Percentiles rank a stretch among this genome's conserved stretches.
Evolutionary conservation across 2,329 filamentous ascomycete species (phyloP).

Genomic region (Endocalyx cinctus): DNA sequence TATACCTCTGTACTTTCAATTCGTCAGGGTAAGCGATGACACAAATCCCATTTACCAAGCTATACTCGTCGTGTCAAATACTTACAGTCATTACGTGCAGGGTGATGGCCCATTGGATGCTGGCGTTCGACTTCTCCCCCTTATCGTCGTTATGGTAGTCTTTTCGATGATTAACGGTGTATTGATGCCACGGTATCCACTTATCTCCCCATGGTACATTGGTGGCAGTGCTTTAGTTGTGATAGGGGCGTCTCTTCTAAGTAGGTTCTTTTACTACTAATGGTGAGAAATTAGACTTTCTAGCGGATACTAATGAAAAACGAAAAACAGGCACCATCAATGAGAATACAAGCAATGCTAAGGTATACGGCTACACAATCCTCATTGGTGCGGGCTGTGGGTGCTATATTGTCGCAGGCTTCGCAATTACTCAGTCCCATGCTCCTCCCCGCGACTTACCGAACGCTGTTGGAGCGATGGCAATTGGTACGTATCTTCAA

Average conservation of each 20-base stretch:
- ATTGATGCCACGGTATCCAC: constrained; percentile 28
- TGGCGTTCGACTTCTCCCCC: constrained; percentile 34
- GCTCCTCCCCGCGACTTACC: constrained; percentile 26
- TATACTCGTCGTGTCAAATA: neutral
- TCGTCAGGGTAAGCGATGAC: too few relatives aligned
- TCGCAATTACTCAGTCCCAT: constrained; percentile 30
- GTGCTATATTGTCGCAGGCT: constrained; percentile 30
- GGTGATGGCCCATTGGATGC: constrained; percentile 33
- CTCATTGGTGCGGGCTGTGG: constrained; percentile 37
- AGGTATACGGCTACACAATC: constrained; percentile 30
- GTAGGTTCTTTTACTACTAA: constrained; percentile 18
- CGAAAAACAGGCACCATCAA: too few relatives aligned
- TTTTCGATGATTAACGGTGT: constrained; percentile 31
- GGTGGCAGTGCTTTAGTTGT: constrained; percentile 27
- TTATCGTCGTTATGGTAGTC: constrained; percentile 32
- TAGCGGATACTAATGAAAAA: too few relatives aligned
- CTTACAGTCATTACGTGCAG: too few relatives aligned
- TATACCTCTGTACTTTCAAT: constrained; percentile 44
- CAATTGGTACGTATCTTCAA: constrained; percentile 15
- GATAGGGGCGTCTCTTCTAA: constrained; percentile 29
- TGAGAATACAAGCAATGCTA: constrained; percentile 18
- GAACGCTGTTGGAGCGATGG: constrained; percentile 30
- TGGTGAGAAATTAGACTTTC: too few relatives aligned
- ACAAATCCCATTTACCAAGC: constrained; percentile 39
- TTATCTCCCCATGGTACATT: constrained; percentile 34